phyloP scores from a whole-genome alignment of 331 rosid genomes.

The Cucumis variabilis region DNA sequence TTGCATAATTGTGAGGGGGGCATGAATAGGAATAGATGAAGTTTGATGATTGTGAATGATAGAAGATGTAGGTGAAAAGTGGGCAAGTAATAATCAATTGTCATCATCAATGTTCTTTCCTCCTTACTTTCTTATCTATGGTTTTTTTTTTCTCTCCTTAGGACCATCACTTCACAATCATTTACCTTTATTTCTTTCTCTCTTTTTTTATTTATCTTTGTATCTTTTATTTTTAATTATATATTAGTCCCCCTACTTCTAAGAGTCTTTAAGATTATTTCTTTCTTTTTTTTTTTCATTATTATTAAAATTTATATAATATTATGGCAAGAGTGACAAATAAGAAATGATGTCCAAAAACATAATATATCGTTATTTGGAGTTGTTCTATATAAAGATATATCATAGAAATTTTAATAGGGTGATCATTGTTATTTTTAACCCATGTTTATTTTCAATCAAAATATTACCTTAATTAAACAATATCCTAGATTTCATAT shows the following conservation, averaged over 20 bases:
- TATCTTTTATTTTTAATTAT: neutral
- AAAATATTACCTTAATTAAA: neutral
- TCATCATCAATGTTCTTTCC: slow-evolving; percentile 11
- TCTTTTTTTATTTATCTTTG: neutral
- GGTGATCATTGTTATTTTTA: too few species aligned
- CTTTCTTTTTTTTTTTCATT: neutral
- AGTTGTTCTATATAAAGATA: too few species aligned
- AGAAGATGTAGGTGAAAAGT: slow-evolving; percentile 25
- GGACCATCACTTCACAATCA: neutral
- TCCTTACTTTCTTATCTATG: neutral
- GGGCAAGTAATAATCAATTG: slow-evolving; percentile 14
- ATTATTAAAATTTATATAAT: too few species aligned
- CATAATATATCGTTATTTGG: too few species aligned
- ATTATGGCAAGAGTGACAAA: too few species aligned
- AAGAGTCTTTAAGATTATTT: neutral
- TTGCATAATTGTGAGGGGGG: slow-evolving; percentile 15
- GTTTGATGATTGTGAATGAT: slow-evolving; percentile 24
- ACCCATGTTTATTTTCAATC: neutral
- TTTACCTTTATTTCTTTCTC: neutral
- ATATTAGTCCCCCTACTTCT: neutral
- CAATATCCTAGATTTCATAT: neutral
- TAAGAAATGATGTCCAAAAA: too few species aligned
- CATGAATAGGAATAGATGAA: slow-evolving; percentile 19
- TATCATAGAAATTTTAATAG: too few species aligned
- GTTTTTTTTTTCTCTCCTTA: neutral